Evolutionary conservation across 2,329 filamentous ascomycete genomes (phyloP).

Genomic region (Laburnicola sp.): DNA sequence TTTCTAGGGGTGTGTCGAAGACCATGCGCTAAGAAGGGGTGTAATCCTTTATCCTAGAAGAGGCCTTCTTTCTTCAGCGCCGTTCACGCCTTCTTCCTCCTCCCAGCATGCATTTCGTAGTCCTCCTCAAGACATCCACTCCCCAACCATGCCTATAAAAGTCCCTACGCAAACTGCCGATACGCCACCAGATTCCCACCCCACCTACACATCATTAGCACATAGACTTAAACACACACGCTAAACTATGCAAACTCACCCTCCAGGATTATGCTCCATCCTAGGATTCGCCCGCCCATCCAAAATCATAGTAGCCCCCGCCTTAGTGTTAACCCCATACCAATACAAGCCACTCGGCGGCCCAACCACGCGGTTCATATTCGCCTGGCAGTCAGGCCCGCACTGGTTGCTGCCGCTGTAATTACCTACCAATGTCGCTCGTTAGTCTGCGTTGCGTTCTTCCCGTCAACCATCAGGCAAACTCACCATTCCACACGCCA

Average conservation of each 20-base stretch:
- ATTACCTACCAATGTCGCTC: not conserved
- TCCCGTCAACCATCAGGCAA: too few relatives aligned
- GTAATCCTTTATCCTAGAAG: too few relatives aligned
- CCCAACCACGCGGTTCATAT: conserved; percentile 2
- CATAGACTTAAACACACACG: too few relatives aligned
- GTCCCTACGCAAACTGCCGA: not conserved
- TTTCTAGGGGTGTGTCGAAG: too few relatives aligned
- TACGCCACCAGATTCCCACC: conserved; percentile 6
- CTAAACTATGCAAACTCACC: not conserved
- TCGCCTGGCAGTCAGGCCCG: not conserved
- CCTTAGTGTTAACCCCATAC: conserved; percentile 2
- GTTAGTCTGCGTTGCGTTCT: too few relatives aligned
- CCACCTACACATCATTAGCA: not conserved
- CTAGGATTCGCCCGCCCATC: not conserved
- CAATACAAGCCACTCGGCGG: not conserved
- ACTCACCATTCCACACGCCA: not conserved
- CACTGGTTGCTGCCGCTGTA: not conserved
- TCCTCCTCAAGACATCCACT: too few relatives aligned
- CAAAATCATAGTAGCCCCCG: not conserved
- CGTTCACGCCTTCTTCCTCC: too few relatives aligned
- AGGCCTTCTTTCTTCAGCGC: too few relatives aligned
- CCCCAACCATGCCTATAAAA: too few relatives aligned
- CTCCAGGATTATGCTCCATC: not conserved
- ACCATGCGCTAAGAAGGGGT: too few relatives aligned
- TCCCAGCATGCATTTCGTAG: too few relatives aligned